Evolutionary conservation across 2,329 filamentous ascomycete genomes (phyloP), one percentile per base, ranked within the genome.

Genomic region (Talaromyces amestolkiae): DNA sequence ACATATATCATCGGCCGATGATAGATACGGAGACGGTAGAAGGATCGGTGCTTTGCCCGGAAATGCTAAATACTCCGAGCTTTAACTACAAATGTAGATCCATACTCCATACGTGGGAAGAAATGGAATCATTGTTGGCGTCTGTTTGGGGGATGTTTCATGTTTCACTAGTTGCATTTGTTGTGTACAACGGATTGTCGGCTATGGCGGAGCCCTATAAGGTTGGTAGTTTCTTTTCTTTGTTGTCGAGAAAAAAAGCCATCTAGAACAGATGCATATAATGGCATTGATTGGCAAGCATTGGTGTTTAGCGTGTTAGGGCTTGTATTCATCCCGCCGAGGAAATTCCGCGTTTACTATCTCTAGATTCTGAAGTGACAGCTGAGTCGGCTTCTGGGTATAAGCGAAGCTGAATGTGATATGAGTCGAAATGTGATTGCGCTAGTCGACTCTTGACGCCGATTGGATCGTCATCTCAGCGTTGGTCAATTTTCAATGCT

Each of bases 91-190:
- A 17, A 15, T 13, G 11, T 43, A 19, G 27, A 31, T 31, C 27
- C 39, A 13, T 41, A 41, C 15, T 5, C 15, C 15, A 17, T n/a
- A 7, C 39, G 15, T 9, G n/a, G 41, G 8, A 4, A 15, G 45
- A 27, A 27, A 49, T 15, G 6, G 9, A 11, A 37, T 33, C 24
- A n/a, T 56, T 24, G 33, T 39, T 56, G n/a, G 31, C 33, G n/a
- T 37, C 31, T 56, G 19, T 56, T 56, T 56, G 11, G 51, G 13
- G 53, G n/a, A 9, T 56, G 53, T 56, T 39, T 56, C 53, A 56
- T 56, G 31, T 56, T 56, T 33, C 49, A 33, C 49, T 53, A 53
- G 49, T 10, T n/a, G 49, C 49, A 3, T 27, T 24, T 41, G 39
- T 11, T 41, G 15, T 13, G 39, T 4, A 15, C 39, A 11, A 37